Base-by-base conservation (phyloP, 2,329 filamentous ascomycete genomes). In the Camillea tinctor region DNA sequence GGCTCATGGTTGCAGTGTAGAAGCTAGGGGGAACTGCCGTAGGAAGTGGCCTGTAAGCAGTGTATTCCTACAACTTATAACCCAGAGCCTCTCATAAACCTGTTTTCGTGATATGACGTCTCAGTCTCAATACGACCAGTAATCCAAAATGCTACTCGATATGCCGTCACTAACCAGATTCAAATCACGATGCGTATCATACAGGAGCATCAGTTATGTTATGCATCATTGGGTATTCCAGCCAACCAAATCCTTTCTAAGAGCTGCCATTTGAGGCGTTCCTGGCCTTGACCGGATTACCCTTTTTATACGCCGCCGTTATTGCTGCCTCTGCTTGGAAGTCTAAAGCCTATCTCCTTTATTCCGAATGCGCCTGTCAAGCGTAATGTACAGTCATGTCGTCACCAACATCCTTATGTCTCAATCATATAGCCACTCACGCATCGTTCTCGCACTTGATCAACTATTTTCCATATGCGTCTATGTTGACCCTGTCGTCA, bases 381-480 rank as follows among this genome's bases (percentile, higher is more conserved):
- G 36, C 36, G n/a, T 5, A 11, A 17, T 13, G 13, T n/a, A 44
- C 36, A 15, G 17, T 9, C 36, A 17, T 44, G 17, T 44, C 23
- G 22, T 26, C 7, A 26, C 51, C 22, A 51, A 51, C 49, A 7
- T 51, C 7, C 7, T 6, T 21, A 51, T 21, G 19, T 19, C 49
- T 19, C 19, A 13, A 24, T 3, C 23, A 19, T 17, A 22, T 17
- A 22, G 26, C 22, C 26, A 19, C 17, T 21, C 51, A 52, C 51
- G 51, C 36, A 44, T 11, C 36, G 51, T 22, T 20, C 24, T 60
- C 55, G 59, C 61, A 59, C 52, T 61, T 62, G 58, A 62, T 59
- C 59, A 63, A 54, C 56, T 49, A 57, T 58, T 44, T 56, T 54
- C 52, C 57, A 60, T 60, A 64, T 40, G 56, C 52, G 50, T 20